Conservation (phyloP, 1,139 yeast genomes). For the Suhomyces terraborum region DNA sequence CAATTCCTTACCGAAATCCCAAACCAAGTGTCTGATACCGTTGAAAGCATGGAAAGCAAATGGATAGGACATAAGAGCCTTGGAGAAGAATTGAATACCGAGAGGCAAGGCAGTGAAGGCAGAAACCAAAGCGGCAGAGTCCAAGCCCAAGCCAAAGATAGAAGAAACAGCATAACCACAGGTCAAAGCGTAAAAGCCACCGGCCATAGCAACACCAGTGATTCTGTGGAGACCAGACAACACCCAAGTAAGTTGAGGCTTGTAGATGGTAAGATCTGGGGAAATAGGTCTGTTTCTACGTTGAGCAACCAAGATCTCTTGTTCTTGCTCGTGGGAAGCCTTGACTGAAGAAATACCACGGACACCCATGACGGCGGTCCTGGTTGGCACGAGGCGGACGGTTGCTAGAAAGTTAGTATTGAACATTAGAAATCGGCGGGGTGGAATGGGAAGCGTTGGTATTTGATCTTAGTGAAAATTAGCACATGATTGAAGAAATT, state of each 20-base stretch:
- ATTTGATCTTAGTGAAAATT: no score
- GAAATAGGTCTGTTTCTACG: slow-evolving; percentile 87
- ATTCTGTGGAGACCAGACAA: slow-evolving; percentile 84
- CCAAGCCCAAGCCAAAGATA: slow-evolving; percentile 62
- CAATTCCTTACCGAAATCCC: slow-evolving; percentile 86
- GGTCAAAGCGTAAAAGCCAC: slow-evolving; percentile 75
- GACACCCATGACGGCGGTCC: slow-evolving; percentile 10
- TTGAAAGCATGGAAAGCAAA: slow-evolving; percentile 84
- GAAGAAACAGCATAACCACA: slow-evolving; percentile 74
- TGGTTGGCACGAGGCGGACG: slow-evolving; percentile 11
- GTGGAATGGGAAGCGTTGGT: no score
- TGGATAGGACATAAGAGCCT: slow-evolving; percentile 75
- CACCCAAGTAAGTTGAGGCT: slow-evolving; percentile 85
- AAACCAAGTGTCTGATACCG: slow-evolving; percentile 88
- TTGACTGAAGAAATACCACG: slow-evolving; percentile 56
- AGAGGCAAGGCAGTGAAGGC: slow-evolving; percentile 62
- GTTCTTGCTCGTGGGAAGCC: slow-evolving; percentile 65
- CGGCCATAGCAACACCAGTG: slow-evolving; percentile 82
- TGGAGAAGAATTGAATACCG: slow-evolving; percentile 59
- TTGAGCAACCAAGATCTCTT: slow-evolving; percentile 73
- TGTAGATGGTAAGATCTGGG: slow-evolving; percentile 86
- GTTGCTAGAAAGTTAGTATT: slow-evolving; percentile 10
- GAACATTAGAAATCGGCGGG: neutral
- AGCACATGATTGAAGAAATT: no score
- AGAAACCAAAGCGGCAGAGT: slow-evolving; percentile 60